Evolutionary conservation across 2,329 filamentous ascomycete species (phyloP).

Genomic region (Rugonectria rugulosa): DNA sequence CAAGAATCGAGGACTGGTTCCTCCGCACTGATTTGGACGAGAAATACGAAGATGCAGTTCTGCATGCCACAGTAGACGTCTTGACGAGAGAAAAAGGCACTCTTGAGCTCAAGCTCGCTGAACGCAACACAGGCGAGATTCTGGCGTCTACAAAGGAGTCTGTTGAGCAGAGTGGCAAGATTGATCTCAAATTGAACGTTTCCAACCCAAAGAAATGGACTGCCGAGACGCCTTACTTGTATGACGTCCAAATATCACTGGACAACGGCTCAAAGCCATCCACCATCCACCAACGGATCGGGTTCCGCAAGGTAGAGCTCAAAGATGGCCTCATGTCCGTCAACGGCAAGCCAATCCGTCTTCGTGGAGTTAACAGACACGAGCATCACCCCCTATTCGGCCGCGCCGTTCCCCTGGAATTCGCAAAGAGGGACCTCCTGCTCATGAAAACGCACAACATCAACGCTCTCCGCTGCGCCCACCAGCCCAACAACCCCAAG

Average conservation of each 20-base stretch:
- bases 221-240: conserved; percentile 70
- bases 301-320: conserved; percentile 71
- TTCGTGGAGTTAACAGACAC: conserved; percentile 70
- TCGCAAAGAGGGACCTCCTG: conserved; percentile 66
- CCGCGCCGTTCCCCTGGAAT: conserved; percentile 68
- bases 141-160: conserved; percentile 38
- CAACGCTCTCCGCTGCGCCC: conserved; percentile 73
- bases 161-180: conserved; percentile 36
- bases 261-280: conserved; percentile 48
- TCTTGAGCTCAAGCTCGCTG: conserved; percentile 53
- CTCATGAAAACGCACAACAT: conserved; percentile 76
- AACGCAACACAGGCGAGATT: conserved; percentile 48
- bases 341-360: conserved; percentile 67
- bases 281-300: conserved; percentile 61
- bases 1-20: conserved; percentile 66
- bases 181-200: conserved; percentile 56
- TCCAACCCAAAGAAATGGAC: conserved; percentile 70
- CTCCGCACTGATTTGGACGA: conserved; percentile 64
- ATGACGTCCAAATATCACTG: conserved; percentile 63
- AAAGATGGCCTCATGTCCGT: conserved; percentile 68
- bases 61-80: conserved; percentile 55
- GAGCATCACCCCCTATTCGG: conserved; percentile 73
- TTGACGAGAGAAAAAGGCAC: conserved; percentile 43
- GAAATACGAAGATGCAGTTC: conserved; percentile 57
- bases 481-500: conserved; percentile 70